A percentile compares a stretch with the other conserved stretches of the same genome.
Evolutionary conservation across 768 basidiomycete species (phyloP).

Genomic region (Panaeolus cyanescens): DNA sequence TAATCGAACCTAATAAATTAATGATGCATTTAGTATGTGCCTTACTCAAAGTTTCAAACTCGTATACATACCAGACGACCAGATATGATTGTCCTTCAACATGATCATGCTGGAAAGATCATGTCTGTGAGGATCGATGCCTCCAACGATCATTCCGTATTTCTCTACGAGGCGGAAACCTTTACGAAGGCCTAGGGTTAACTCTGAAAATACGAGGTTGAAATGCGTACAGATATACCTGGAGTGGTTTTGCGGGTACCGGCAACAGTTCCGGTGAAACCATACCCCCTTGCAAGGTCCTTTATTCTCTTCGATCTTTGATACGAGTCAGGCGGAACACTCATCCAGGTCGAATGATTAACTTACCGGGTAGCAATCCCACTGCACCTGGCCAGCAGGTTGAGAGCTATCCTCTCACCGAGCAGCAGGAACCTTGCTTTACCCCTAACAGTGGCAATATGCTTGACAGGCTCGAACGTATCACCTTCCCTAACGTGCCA

Average conservation of each 20-base stretch:
- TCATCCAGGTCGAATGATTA: background rate
- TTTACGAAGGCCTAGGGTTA: conserved; percentile 23
- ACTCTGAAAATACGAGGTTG: background rate
- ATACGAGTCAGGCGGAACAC: background rate
- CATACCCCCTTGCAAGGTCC: conserved; percentile 74
- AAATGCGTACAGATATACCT: conserved; percentile 37
- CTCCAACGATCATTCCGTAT: conserved; percentile 98
- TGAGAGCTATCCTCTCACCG: conserved; percentile 92
- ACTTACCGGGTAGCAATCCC: conserved; percentile 94
- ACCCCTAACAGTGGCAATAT: conserved; percentile 90
- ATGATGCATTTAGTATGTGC: conserved; percentile 2
- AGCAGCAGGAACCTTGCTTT: conserved; percentile 86
- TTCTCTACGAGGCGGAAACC: conserved; percentile 97
- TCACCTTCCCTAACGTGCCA: conserved; percentile 93
- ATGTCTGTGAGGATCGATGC: conserved; percentile 92
- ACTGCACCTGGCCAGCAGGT: conserved; percentile 91
- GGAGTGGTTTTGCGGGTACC: conserved; percentile 98
- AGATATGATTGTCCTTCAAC: conserved; percentile 99
- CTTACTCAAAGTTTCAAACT: conserved; percentile 4
- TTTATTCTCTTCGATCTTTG: conserved; percentile 80
- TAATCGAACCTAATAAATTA: conserved; percentile 74
- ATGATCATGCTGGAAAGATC: conserved; percentile 99
- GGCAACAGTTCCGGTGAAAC: conserved; percentile 87
- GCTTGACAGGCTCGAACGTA: conserved; percentile 75
- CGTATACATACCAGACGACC: conserved; percentile 79